Conservation (phyloP, 2,329 filamentous ascomycete genomes). For the Pleoardoris graminearum region DNA sequence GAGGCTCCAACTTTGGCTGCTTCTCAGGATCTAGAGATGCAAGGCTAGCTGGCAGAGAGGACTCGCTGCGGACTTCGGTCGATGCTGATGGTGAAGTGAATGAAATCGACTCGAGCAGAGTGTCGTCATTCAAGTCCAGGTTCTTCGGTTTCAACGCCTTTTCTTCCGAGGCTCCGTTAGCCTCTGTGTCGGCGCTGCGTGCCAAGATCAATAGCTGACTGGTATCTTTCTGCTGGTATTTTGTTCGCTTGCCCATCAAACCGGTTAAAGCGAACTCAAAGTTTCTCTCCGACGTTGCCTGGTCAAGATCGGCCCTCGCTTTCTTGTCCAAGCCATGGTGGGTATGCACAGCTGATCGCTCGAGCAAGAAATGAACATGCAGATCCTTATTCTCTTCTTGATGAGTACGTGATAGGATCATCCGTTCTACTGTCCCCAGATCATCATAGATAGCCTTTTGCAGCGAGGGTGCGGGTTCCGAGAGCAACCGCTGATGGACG, state of each 20-base stretch:
- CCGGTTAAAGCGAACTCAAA: constrained; percentile 85
- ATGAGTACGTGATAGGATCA: constrained; percentile 30
- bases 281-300: constrained; percentile 67
- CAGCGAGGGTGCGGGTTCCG: constrained; percentile 63
- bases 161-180: constrained; percentile 18
- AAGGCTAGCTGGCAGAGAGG: constrained; percentile 63
- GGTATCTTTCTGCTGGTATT: constrained; percentile 75
- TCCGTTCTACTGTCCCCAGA: constrained; percentile 58
- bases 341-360: constrained; percentile 80
- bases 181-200: constrained; percentile 61
- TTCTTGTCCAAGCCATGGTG: constrained; percentile 80
- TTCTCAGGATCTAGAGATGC: constrained; percentile 71
- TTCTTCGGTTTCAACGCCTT: constrained; percentile 61
- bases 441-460: constrained; percentile 65
- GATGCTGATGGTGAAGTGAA: constrained; percentile 65
- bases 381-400: constrained; percentile 29
- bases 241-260: constrained; percentile 81
- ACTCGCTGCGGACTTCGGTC: constrained; percentile 50
- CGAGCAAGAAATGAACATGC: constrained; percentile 71
- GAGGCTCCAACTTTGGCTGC: constrained; percentile 77
- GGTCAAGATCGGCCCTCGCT: constrained; percentile 70
- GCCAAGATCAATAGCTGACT: constrained; percentile 92
- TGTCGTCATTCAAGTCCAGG: constrained; percentile 86
- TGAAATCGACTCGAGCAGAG: constrained; percentile 81
- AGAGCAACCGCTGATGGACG: constrained; percentile 69